Conservation (phyloP, 2,329 filamentous ascomycete genomes). For the Talaromyces marneffei region DNA sequence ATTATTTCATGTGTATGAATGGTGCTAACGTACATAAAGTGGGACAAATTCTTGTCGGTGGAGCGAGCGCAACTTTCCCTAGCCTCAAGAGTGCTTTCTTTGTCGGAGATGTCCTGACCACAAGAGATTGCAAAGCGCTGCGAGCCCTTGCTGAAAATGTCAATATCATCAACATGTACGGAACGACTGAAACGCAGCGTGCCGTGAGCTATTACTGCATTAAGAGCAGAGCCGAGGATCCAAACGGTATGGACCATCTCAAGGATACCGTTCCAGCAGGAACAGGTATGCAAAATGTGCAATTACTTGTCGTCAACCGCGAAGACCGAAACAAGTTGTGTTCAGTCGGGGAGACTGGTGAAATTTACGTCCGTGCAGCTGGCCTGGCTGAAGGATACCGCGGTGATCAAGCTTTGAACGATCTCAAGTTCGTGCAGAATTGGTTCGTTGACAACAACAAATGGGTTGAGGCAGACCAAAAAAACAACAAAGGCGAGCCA, state of each 20-base stretch:
- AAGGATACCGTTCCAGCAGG: slow-evolving; percentile 77
- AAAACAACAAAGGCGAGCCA: slow-evolving; percentile 52
- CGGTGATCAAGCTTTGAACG: slow-evolving; percentile 56
- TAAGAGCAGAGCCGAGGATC: slow-evolving; percentile 54
- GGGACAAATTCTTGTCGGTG: slow-evolving; percentile 90
- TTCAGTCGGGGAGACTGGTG: slow-evolving; percentile 72
- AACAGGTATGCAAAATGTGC: slow-evolving; percentile 80
- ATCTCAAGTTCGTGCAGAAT: slow-evolving; percentile 72
- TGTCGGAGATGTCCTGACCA: slow-evolving; percentile 85
- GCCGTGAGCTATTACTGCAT: slow-evolving; percentile 80
- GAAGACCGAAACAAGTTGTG: slow-evolving; percentile 64
- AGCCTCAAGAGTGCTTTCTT: slow-evolving; percentile 76
- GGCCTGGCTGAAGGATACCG: slow-evolving; percentile 80
- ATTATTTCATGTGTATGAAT: too few relatives aligned
- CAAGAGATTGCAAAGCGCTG: slow-evolving; percentile 70
- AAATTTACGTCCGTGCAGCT: slow-evolving; percentile 74
- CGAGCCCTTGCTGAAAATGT: slow-evolving; percentile 69
- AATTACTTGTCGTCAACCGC: slow-evolving; percentile 75
- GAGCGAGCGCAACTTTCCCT: slow-evolving; percentile 70
- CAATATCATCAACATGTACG: slow-evolving; percentile 78
- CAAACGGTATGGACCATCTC: slow-evolving; percentile 50
- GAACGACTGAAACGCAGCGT: slow-evolving; percentile 77
- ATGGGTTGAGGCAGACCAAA: slow-evolving; percentile 61
- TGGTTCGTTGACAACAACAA: slow-evolving; percentile 75
- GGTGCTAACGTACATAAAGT: slow-evolving; percentile 43